These are phyloP conservation scores for Saccharomyces hybrid DNA, from an alignment of 1,139 yeast species.

Conservation along the genomic window DNA sequence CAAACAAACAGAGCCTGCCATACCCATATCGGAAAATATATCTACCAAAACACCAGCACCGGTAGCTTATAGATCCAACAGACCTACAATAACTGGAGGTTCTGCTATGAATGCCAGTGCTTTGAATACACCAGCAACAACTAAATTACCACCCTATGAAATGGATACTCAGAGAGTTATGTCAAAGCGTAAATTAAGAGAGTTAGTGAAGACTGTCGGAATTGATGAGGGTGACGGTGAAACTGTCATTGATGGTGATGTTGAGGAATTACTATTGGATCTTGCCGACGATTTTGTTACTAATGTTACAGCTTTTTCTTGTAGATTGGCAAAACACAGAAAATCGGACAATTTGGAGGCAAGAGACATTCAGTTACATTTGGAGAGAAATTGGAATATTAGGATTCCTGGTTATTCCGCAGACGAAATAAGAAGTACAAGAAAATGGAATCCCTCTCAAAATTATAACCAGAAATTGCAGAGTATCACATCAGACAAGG, in stretches of 20 bases:
- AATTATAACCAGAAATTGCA: slow-evolving; percentile 64
- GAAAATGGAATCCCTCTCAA: slow-evolving; percentile 72
- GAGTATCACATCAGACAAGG: slow-evolving; percentile 41
- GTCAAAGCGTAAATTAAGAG: slow-evolving; percentile 81
- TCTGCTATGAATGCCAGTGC: slow-evolving; percentile 61
- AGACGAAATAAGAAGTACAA: slow-evolving; percentile 80
- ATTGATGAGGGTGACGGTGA: slow-evolving; percentile 84
- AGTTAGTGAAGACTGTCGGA: slow-evolving; percentile 74
- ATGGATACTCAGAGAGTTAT: slow-evolving; percentile 76
- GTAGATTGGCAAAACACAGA: slow-evolving; percentile 89
- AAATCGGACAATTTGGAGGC: slow-evolving; percentile 84
- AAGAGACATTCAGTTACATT: slow-evolving; percentile 81
- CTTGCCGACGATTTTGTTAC: slow-evolving; percentile 93
- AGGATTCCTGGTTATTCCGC: slow-evolving; percentile 88
- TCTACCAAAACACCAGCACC: slow-evolving; percentile 60
- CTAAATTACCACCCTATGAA: slow-evolving; percentile 75
- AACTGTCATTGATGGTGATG: slow-evolving; percentile 91
- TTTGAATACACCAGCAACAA: slow-evolving; percentile 66
- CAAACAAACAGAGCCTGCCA: slow-evolving; percentile 60
- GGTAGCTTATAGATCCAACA: slow-evolving; percentile 50
- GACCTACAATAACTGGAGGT: slow-evolving; percentile 88
- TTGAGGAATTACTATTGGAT: slow-evolving; percentile 82
- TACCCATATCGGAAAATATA: slow-evolving; percentile 65
- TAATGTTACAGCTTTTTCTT: slow-evolving; percentile 85
- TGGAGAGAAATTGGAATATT: slow-evolving; percentile 94